Conservation (phyloP, 768 basidiomycete species). For the Chlorophyllum brunneum region DNA sequence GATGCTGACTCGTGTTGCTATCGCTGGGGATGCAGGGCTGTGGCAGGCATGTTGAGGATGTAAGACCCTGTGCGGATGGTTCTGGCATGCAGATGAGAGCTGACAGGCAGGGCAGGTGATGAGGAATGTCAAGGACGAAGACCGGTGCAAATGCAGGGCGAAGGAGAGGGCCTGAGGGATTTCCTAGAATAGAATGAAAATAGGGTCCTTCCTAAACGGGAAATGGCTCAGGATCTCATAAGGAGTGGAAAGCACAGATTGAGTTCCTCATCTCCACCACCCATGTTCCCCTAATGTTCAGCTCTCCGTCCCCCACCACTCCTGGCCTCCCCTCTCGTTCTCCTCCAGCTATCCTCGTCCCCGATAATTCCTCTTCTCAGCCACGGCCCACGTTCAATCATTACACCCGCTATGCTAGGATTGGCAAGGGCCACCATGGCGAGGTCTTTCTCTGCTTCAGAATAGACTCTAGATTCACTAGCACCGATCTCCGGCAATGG, state of each 20-base stretch:
- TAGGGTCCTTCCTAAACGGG: slow-evolving; percentile 28
- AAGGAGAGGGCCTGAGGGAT: slow-evolving; percentile 3
- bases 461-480: slow-evolving; percentile 39
- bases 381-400: slow-evolving; percentile 70
- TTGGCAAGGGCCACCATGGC: slow-evolving; percentile 90
- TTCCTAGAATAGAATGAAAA: slow-evolving; percentile 17
- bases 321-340: no score
- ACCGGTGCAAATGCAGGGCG: slow-evolving; percentile 38
- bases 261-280: slow-evolving; percentile 15
- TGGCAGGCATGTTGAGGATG: slow-evolving; percentile 60
- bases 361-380: slow-evolving; percentile 43
- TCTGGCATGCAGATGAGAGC: neutral
- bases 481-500: slow-evolving; percentile 38
- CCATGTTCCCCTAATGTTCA: slow-evolving; percentile 20
- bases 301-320: slow-evolving; percentile 19
- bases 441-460: slow-evolving; percentile 72
- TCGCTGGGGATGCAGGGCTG: slow-evolving; percentile 53
- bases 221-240: slow-evolving; percentile 30
- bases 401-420: slow-evolving; percentile 70
- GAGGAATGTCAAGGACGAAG: slow-evolving; percentile 41
- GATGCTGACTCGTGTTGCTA: slow-evolving; percentile 8
- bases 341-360: slow-evolving; percentile 35
- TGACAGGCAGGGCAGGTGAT: slow-evolving; percentile 33
- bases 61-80: no score
- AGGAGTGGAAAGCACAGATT: slow-evolving; percentile 16